Evolutionary conservation across 345 rosid species (phyloP), one percentile per base, ranked within the genome.

Genomic region (Combretum micranthum): DNA sequence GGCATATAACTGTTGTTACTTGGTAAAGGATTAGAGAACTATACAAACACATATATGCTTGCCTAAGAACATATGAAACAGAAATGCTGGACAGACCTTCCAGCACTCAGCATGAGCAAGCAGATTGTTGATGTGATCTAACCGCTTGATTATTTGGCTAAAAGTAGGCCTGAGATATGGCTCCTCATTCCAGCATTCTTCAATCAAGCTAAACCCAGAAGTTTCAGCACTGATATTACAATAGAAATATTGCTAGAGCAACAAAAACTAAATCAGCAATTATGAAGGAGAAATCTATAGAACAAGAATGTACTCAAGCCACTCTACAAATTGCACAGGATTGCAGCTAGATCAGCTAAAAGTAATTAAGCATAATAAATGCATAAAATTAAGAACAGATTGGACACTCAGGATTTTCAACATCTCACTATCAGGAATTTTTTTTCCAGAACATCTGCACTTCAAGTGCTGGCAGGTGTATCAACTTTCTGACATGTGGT

Each of bases 161-260:
- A 88, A 85, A 25, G 82, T 69, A 43, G 96, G 96, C 70, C 96
- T 83, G 69, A 59, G 72, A 45, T 60, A 74, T 64, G 90, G 82
- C 52, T 83, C 84, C 63, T 62, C 71, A 53, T 75, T 75, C 96
- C 96, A 88, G 61, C 93, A 88, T 42, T 83, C 78, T 69, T 81
- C 69, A 47, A 85, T 85, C 63, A 88, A 72, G 70, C 96, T 88
- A 32, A 9, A 32, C 10, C 10, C 39, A 32, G 5, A 32, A 32
- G 39, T 32, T 32, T 32, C 39, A 32, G 6, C 5, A 32, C 9
- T 32, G 39, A 32, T 32, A 32, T 32, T 32, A 7, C 9, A 32
- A 32, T 32, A 32, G 39, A 32, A 32, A 32, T 32, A 32, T 32
- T 32, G 39, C 9, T 32, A 11, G 39, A 57, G 50, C 25, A 57